Evolutionary conservation across 106 monocot genomes (phyloP).

Genomic region (Dactylorhiza incarnata): DNA sequence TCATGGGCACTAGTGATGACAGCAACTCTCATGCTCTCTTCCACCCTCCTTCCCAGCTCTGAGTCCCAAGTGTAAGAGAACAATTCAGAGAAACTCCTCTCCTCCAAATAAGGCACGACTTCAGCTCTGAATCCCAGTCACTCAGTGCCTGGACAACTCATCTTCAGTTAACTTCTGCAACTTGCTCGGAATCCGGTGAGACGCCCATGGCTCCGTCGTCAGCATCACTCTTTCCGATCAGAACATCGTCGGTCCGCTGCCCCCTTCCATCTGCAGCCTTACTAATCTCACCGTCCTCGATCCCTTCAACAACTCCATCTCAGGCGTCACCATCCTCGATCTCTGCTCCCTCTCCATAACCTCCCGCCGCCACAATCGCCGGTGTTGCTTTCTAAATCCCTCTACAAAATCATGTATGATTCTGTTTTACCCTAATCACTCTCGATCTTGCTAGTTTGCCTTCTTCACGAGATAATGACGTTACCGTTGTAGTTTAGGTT

Average conservation of each 20-base stretch:
- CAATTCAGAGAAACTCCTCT: constrained; percentile 14
- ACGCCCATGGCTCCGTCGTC: constrained; percentile 14
- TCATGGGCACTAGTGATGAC: too few species aligned
- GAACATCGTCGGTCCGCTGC: constrained; percentile 14
- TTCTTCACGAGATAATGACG: too few species aligned
- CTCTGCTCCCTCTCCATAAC: too few species aligned
- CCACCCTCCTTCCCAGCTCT: neutral
- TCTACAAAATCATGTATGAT: too few species aligned
- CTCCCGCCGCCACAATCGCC: too few species aligned
- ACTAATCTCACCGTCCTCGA: constrained; percentile 30
- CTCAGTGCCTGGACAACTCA: constrained; percentile 31
- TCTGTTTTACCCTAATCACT: too few species aligned
- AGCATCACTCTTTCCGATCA: constrained; percentile 7
- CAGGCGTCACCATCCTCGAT: constrained; percentile 19
- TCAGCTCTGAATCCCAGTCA: constrained; percentile 21
- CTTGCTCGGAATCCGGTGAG: constrained; percentile 31
- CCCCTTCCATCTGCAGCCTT: constrained; percentile 32
- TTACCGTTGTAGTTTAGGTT: too few species aligned
- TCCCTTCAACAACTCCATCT: constrained; percentile 42
- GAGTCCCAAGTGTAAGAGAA: neutral
- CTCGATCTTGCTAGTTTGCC: too few species aligned
- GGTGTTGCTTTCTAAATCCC: too few species aligned
- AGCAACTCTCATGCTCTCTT: neutral
- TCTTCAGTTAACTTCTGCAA: constrained; percentile 12
- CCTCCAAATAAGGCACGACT: constrained; percentile 13